phyloP scores from a whole-genome alignment of 108 stramenopile genomes.

The Conticribra guillardii region DNA sequence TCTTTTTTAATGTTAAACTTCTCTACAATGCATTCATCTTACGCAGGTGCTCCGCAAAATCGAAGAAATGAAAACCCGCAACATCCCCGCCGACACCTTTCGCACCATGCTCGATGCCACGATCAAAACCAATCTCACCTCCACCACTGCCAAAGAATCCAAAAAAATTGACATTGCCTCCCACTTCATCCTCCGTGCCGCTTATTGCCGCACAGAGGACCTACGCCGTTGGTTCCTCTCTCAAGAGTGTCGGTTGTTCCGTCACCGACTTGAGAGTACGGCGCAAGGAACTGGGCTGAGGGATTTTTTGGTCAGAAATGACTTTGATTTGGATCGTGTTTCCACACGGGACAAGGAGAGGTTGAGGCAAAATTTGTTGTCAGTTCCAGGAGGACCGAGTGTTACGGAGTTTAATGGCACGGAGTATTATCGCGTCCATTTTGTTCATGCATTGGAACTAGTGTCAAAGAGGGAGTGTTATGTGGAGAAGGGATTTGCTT shows the following conservation, averaged over 20 bases:
- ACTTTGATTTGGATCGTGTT: constrained; percentile 71
- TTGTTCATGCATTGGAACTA: constrained; percentile 89
- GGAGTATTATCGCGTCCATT: constrained; percentile 91
- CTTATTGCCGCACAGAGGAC: constrained; percentile 93
- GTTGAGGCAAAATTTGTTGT: constrained; percentile 32
- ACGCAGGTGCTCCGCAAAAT: constrained; percentile 90
- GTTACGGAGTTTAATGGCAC: constrained; percentile 50
- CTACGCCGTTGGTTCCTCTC: constrained; percentile 89
- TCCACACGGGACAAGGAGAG: constrained; percentile 54
- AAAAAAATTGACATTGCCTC: constrained; percentile 82
- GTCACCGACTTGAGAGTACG: constrained; percentile 76
- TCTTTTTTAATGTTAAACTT: too few species aligned
- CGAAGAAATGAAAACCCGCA: constrained; percentile 87
- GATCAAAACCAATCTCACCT: constrained; percentile 47
- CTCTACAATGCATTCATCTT: neutral
- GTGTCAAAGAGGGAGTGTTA: constrained; percentile 82
- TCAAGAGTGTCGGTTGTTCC: constrained; percentile 85
- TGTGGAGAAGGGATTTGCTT: constrained; percentile 85
- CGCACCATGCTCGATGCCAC: constrained; percentile 32
- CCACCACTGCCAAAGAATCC: constrained; percentile 20
- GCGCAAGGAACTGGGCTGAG: constrained; percentile 24
- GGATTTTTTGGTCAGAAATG: constrained; percentile 65
- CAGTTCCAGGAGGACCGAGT: constrained; percentile 39
- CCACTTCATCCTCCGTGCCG: constrained; percentile 95
- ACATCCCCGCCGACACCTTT: constrained; percentile 53